Conservation (phyloP, 2,329 filamentous ascomycete species). For the Alternaria incomplexa region DNA sequence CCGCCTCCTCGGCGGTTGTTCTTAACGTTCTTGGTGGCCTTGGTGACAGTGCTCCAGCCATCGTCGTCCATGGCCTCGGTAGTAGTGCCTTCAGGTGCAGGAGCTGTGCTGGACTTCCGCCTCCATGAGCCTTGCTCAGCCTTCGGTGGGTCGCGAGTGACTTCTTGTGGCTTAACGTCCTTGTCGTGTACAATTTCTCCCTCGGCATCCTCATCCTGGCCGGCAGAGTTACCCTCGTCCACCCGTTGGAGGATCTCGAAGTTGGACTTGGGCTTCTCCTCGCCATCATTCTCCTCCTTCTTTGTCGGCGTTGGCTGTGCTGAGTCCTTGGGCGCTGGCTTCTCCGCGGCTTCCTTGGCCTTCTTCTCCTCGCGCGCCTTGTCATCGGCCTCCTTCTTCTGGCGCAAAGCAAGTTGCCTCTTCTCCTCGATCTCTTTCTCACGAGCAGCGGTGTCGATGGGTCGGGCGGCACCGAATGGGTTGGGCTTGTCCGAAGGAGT, state of each 20-base stretch:
- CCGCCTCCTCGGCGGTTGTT: slow-evolving; percentile 50
- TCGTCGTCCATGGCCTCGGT: slow-evolving; percentile 58
- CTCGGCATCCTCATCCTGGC: slow-evolving; percentile 57
- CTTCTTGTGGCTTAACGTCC: slow-evolving; percentile 62
- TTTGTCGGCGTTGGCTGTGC: slow-evolving; percentile 38
- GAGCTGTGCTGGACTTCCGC: slow-evolving; percentile 42
- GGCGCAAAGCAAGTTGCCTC: slow-evolving; percentile 71
- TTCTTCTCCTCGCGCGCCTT: slow-evolving; percentile 76
- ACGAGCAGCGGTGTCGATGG: slow-evolving; percentile 89
- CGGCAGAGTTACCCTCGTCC: slow-evolving; percentile 43
- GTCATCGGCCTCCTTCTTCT: slow-evolving; percentile 87
- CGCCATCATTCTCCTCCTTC: slow-evolving; percentile 44
- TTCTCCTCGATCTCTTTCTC: slow-evolving; percentile 93
- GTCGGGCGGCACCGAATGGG: slow-evolving; percentile 90
- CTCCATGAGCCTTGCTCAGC: slow-evolving; percentile 49
- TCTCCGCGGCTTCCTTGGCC: slow-evolving; percentile 61
- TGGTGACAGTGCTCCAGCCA: slow-evolving; percentile 60
- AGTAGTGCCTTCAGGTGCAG: slow-evolving; percentile 47
- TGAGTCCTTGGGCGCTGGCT: slow-evolving; percentile 62
- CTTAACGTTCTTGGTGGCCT: slow-evolving; percentile 50
- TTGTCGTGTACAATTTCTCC: slow-evolving; percentile 59
- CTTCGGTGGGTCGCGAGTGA: slow-evolving; percentile 54
- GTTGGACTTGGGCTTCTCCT: slow-evolving; percentile 56
- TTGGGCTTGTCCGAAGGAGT: slow-evolving; percentile 74
- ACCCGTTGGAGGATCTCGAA: slow-evolving; percentile 63